These are phyloP conservation scores for Lyophyllum semitale DNA, from an alignment of 768 basidiomycete genomes.

Conservation along the genomic window DNA sequence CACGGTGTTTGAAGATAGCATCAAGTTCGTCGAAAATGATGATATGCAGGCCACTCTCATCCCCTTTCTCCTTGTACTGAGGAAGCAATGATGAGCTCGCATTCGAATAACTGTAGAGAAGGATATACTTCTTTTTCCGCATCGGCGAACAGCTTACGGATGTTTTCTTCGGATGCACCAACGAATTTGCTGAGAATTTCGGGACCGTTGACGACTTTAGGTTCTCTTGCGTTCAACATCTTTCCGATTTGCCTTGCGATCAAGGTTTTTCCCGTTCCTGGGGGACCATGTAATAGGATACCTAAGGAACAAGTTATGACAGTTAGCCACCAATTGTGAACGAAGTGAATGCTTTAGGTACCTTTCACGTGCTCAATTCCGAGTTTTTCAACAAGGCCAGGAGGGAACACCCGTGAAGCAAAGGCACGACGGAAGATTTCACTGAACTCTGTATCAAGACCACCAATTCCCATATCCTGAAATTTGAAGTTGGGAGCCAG, in stretches of 20 bases:
- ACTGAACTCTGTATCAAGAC: constrained; percentile 91
- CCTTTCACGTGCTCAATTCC: constrained; percentile 99
- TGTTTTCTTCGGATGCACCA: constrained; percentile 96
- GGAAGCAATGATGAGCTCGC: background rate
- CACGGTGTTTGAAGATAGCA: constrained; percentile 98
- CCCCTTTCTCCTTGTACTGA: constrained; percentile 95
- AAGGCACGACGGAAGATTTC: constrained; percentile 99
- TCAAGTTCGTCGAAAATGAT: constrained; percentile 99
- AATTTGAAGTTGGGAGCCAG: constrained; percentile 99
- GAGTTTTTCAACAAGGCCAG: constrained; percentile 93
- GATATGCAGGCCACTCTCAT: constrained; percentile 96
- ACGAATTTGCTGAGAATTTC: constrained; percentile 98
- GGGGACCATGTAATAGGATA: constrained; percentile 93
- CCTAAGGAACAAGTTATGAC: constrained; percentile 41
- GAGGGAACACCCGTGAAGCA: constrained; percentile 97
- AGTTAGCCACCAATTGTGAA: background rate
- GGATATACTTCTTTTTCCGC: constrained; percentile 88
- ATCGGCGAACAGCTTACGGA: constrained; percentile 96
- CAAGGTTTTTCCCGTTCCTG: constrained; percentile 97
- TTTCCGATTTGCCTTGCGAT: constrained; percentile 99
- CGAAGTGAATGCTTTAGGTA: constrained; percentile 28
- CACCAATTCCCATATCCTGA: constrained; percentile 99
- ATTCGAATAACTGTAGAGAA: background rate
- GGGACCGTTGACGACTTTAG: constrained; percentile 97
- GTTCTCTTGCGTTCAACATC: constrained; percentile 97